These are phyloP conservation scores for Exidia glandulosa DNA, from an alignment of 768 basidiomycete species.

Conservation along the genomic window DNA sequence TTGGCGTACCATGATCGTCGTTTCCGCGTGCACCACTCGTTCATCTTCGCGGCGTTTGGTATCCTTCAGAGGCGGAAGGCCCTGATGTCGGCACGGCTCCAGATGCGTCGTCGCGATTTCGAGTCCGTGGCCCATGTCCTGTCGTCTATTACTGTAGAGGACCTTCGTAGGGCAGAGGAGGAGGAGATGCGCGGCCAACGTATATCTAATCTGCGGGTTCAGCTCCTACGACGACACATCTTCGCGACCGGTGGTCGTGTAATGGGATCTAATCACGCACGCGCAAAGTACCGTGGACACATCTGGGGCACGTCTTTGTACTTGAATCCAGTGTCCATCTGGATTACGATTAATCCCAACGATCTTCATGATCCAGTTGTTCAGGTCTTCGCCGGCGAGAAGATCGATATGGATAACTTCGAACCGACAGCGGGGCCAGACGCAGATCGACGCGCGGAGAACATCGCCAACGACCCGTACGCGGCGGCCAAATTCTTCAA, in stretches of 20 bases:
- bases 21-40: background rate
- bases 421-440: conserved; percentile 14
- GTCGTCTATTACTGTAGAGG: conserved; percentile 14
- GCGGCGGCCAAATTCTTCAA: conserved; percentile 33
- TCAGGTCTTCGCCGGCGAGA: conserved; percentile 30
- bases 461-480: conserved; percentile 29
- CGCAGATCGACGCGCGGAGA: conserved; percentile 9
- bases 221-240: conserved; percentile 7
- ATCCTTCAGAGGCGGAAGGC: conserved; percentile 2
- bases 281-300: conserved; percentile 13
- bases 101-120: conserved; percentile 20
- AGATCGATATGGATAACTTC: conserved; percentile 34
- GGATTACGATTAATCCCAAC: conserved; percentile 33
- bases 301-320: conserved; percentile 26
- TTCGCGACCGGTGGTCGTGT: conserved; percentile 10
- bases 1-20: conserved; percentile 4
- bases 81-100: conserved; percentile 19
- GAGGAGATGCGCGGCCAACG: conserved; percentile 19
- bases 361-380: conserved; percentile 33
- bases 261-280: conserved; percentile 9
- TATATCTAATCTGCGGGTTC: conserved; percentile 1
- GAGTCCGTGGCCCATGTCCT: conserved; percentile 13
- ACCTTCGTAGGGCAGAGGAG: conserved; percentile 20
- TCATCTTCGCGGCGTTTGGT: conserved; percentile 2
- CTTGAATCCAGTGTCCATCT: conserved; percentile 23